These are phyloP conservation scores for Phytophthora europaea DNA, from an alignment of 352 stramenopile species.

Conservation along the genomic window DNA sequence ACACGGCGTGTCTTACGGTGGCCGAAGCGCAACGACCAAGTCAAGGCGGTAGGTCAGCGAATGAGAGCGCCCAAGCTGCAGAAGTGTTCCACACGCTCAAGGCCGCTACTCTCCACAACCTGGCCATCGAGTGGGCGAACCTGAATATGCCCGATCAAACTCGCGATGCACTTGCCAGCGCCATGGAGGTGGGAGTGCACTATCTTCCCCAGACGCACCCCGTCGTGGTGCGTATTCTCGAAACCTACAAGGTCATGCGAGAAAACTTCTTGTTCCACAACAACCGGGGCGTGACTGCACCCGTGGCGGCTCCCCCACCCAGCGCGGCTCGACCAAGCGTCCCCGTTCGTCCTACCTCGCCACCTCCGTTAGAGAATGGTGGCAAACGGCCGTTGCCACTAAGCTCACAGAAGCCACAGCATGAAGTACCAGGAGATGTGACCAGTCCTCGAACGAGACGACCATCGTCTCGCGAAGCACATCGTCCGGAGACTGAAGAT, in stretches of 20 bases:
- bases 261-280: constrained; percentile 70
- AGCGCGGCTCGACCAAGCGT: constrained; percentile 1
- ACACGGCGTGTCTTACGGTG: constrained; percentile 62
- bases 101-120: constrained; percentile 73
- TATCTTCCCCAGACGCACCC: constrained; percentile 61
- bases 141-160: constrained; percentile 70
- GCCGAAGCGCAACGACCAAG: constrained; percentile 45
- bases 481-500: constrained; percentile 20
- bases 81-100: constrained; percentile 64
- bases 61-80: constrained; percentile 28
- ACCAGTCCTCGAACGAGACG: constrained; percentile 25
- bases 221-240: constrained; percentile 61
- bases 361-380: constrained; percentile 12
- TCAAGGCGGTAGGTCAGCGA: constrained; percentile 4
- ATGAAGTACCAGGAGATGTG: constrained; percentile 12
- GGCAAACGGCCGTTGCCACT: constrained; percentile 36
- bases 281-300: constrained; percentile 11
- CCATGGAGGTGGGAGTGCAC: constrained; percentile 73
- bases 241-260: constrained; percentile 79
- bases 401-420: constrained; percentile 19
- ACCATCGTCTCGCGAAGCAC: constrained; percentile 18
- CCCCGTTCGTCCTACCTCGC: constrained; percentile 15
- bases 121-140: constrained; percentile 79
- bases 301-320: neutral
- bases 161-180: constrained; percentile 60